Evolutionary conservation across 495 filamentous ascomycete species (phyloP), one percentile per base, ranked within the genome.

Genomic region (Halenospora varia): DNA sequence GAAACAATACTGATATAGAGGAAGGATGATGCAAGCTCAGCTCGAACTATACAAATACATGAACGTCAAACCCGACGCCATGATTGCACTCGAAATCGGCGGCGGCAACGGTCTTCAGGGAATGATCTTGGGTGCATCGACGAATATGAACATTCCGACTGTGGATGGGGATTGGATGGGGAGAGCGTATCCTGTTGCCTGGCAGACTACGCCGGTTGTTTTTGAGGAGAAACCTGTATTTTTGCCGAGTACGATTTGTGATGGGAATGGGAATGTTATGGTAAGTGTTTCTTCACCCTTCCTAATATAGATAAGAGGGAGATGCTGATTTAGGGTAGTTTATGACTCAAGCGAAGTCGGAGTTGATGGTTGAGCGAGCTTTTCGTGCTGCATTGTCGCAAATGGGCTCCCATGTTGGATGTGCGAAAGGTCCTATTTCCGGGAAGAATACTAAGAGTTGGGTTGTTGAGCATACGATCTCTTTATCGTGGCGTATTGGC

Each of bases 91-190:
- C 15, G 80, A 83, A 53, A 83, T 83, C 46, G 80, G 80, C 29
- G 79, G 79, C 51, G 71, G 68, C 1, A 83, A 83, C 56, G 80
- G 79, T 13, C 67, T 83, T 17, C 75, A 82, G 61, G 75, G 74
- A 19, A 69, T 82, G 71, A 75, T 80, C 4, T 67, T 81, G 6
- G 78, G 75, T 6, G 73, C 74, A 0, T 75, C 72, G 26, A 63
- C 66, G 2, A 76, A 76, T 48, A 73, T 81, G 67, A 62, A 82
- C 50, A 25, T 79, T 0, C 79, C 80, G 1, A 72, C 71, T 13
- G 75, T 83, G 0, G 80, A 82, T 50, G 78, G 74, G 25, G 80
- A 82, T 59, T 81, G 76, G 75, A 82, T 83, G 80, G 80, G 79
- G 1, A 62, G 79, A 6, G 80, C 80, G 18, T 82, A 82, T 62